Percentiles rank a stretch among this genome's conserved stretches.
Conservation (phyloP, 1,139 yeast species). For the Pichia sp. region DNA sequence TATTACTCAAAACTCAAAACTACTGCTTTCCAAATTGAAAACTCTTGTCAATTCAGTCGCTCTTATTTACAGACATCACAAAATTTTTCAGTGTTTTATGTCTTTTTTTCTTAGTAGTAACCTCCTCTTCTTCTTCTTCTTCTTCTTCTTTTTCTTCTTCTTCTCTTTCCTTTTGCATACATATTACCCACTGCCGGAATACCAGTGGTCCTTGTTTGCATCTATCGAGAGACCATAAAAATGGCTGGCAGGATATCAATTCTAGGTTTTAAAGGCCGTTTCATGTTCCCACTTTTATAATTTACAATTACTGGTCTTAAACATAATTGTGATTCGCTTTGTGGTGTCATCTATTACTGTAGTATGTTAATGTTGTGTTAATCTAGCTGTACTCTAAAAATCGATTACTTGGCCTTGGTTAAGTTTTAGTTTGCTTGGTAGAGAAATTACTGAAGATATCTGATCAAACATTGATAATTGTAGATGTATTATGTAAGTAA, state of each 20-base stretch:
- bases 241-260: constrained; percentile 31
- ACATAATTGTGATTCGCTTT: constrained; percentile 26
- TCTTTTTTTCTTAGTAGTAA: too few species aligned
- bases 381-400: neutral
- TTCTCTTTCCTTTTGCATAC: constrained; percentile 13
- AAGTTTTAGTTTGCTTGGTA: too few species aligned
- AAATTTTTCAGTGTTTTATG: neutral
- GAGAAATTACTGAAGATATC: too few species aligned
- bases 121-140: neutral
- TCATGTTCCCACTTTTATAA: constrained; percentile 25
- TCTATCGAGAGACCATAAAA: constrained; percentile 29
- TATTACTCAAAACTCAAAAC: neutral
- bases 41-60: too few species aligned
- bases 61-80: neutral
- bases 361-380: neutral
- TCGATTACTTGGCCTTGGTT: too few species aligned
- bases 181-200: constrained; percentile 30
- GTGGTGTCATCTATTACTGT: constrained; percentile 19
- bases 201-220: constrained; percentile 30
- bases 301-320: constrained; percentile 15
- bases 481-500: too few species aligned
- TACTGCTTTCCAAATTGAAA: too few species aligned
- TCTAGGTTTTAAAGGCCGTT: neutral
- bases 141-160: neutral
- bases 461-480: too few species aligned